Percentiles rank a stretch among this genome's conserved stretches.
phyloP scores from a whole-genome alignment of 441 rosid species.

The Manihot esculenta region DNA sequence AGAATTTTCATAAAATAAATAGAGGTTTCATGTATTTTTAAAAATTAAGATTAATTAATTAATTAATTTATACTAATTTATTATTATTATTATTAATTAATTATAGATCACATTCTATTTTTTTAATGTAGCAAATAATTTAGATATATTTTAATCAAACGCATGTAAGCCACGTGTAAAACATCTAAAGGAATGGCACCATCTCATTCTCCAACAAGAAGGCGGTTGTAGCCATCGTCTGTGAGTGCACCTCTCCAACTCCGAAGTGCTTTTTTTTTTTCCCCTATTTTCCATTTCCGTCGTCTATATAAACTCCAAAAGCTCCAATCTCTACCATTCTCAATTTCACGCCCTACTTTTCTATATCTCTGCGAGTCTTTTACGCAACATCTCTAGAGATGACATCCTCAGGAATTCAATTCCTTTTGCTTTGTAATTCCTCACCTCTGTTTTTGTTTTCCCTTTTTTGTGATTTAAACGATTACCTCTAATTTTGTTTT shows the following conservation, averaged over 20 bases:
- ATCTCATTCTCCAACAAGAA: background rate
- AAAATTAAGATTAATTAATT: too few relatives aligned
- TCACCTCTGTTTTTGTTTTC: background rate
- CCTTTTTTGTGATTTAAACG: background rate
- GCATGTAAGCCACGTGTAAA: background rate
- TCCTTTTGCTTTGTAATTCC: slow-evolving; percentile 8
- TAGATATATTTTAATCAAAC: too few relatives aligned
- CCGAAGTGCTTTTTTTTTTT: too few relatives aligned
- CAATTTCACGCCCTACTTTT: background rate
- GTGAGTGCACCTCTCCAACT: background rate
- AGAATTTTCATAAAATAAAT: too few relatives aligned
- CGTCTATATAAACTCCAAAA: background rate
- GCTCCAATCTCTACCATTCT: background rate
- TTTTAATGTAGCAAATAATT: too few relatives aligned
- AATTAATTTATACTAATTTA: too few relatives aligned
- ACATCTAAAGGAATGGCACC: background rate
- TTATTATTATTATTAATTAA: too few relatives aligned
- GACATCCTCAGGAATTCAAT: background rate
- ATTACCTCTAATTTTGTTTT: background rate
- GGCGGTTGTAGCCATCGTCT: background rate
- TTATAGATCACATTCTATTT: too few relatives aligned
- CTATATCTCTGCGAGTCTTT: slow-evolving; percentile 8
- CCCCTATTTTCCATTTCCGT: background rate
- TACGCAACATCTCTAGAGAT: slow-evolving; percentile 9
- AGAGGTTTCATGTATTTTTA: too few relatives aligned